Conservation (phyloP, 768 basidiomycete genomes). For the Russula vinacea region DNA sequence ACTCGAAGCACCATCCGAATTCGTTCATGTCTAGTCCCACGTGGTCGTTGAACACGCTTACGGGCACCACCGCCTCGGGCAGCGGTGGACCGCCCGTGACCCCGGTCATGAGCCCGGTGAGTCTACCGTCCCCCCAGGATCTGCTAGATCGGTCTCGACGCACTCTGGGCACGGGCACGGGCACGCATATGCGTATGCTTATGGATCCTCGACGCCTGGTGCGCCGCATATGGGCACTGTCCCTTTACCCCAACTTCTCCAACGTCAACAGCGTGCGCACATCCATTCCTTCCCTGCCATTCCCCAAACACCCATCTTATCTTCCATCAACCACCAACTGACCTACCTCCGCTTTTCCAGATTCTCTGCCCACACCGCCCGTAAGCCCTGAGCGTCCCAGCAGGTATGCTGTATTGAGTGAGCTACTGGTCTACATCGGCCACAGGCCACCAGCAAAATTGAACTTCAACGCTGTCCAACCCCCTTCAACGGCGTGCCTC, state of each 20-base stretch:
- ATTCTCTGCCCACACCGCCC: conserved; percentile 23
- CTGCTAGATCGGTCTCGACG: conserved; percentile 7
- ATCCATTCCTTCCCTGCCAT: neutral
- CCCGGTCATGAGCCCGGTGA: conserved; percentile 22
- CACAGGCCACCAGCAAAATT: conserved; percentile 16
- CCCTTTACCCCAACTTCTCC: conserved; percentile 13
- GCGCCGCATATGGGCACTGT: conserved; percentile 28
- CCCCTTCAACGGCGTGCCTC: conserved; percentile 20
- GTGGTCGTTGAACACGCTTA: conserved; percentile 27
- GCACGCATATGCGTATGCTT: conserved; percentile 8
- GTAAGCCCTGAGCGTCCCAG: conserved; percentile 25
- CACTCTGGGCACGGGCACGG: conserved; percentile 11
- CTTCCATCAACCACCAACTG: neutral
- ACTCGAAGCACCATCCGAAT: conserved; percentile 17
- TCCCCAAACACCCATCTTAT: neutral
- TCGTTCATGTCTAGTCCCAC: conserved; percentile 27
- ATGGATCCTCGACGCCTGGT: conserved; percentile 22
- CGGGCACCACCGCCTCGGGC: conserved; percentile 19
- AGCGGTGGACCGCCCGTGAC: conserved; percentile 13
- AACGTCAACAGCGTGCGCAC: conserved; percentile 16
- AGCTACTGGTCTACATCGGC: conserved; percentile 24
- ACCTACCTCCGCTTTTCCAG: neutral
- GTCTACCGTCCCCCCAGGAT: conserved; percentile 18
- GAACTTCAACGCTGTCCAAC: conserved; percentile 24
- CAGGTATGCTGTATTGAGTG: conserved; percentile 23